Percentiles rank a stretch among this genome's conserved stretches.
These are phyloP conservation scores for Bonia amplexicaulis DNA, from an alignment of 176 grass and related monocot genomes.

Conservation along the genomic window DNA sequence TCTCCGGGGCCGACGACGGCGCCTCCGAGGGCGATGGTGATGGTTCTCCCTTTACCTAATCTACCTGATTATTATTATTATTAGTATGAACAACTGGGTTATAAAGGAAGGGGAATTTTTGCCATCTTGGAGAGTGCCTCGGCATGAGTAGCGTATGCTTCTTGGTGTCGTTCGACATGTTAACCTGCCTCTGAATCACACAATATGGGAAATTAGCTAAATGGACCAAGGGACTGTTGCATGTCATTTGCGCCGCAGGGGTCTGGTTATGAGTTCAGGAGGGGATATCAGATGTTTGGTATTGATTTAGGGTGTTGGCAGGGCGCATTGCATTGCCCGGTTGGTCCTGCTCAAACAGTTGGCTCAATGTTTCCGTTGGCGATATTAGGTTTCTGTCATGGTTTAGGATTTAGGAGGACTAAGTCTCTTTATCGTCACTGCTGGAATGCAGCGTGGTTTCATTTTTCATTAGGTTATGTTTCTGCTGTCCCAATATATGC, in stretches of 20 bases:
- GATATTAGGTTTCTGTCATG: neutral
- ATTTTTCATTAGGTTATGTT: neutral
- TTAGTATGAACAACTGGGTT: neutral
- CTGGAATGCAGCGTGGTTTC: neutral
- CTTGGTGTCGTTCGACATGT: neutral
- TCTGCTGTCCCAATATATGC: neutral
- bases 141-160: neutral
- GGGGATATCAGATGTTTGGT: neutral
- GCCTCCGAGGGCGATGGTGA: neutral
- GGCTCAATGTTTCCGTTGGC: neutral
- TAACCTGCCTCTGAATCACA: neutral
- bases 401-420: neutral
- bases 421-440: neutral
- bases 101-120: neutral
- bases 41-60: neutral
- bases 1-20: conserved; percentile 26
- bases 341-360: neutral
- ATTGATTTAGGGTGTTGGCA: neutral
- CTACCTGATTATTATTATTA: neutral
- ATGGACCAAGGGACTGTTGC: neutral
- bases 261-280: neutral
- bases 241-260: neutral
- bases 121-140: neutral
- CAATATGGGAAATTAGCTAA: neutral
- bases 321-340: neutral